Evolutionary conservation across 208 protist genomes (phyloP).

Genomic region (Balamuthia mandrillaris): DNA sequence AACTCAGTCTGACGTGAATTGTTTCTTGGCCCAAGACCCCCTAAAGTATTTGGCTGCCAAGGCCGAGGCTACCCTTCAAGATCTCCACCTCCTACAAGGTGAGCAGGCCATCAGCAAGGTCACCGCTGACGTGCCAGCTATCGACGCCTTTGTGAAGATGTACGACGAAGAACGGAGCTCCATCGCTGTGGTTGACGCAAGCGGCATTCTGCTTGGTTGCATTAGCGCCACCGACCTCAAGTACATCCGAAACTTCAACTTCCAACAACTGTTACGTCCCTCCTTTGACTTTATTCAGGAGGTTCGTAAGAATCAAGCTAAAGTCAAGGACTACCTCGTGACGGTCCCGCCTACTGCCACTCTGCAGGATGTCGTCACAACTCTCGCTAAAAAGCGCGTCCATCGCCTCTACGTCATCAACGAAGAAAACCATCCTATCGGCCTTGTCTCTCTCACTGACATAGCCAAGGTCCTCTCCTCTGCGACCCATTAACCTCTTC

Average conservation of each 20-base stretch:
- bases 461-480: background rate
- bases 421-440: background rate
- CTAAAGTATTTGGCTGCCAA: background rate
- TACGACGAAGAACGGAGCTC: background rate
- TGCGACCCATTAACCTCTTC: no score
- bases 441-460: constrained; percentile 24
- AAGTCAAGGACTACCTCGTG: background rate
- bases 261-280: background rate
- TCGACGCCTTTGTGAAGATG: constrained; percentile 33
- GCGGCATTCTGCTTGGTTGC: background rate
- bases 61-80: background rate
- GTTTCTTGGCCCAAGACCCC: background rate
- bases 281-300: constrained; percentile 1
- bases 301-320: background rate
- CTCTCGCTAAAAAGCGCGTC: constrained; percentile 10
- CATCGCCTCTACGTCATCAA: constrained; percentile 24
- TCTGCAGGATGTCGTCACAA: background rate
- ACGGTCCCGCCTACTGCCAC: background rate
- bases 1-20: constrained; percentile 15
- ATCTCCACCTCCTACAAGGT: background rate
- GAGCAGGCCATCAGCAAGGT: background rate
- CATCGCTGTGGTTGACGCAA: background rate
- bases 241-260: background rate
- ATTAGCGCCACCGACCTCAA: constrained; percentile 26
- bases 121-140: background rate